phyloP scores from a whole-genome alignment of 306 rosid genomes.

The Betula pendula region DNA sequence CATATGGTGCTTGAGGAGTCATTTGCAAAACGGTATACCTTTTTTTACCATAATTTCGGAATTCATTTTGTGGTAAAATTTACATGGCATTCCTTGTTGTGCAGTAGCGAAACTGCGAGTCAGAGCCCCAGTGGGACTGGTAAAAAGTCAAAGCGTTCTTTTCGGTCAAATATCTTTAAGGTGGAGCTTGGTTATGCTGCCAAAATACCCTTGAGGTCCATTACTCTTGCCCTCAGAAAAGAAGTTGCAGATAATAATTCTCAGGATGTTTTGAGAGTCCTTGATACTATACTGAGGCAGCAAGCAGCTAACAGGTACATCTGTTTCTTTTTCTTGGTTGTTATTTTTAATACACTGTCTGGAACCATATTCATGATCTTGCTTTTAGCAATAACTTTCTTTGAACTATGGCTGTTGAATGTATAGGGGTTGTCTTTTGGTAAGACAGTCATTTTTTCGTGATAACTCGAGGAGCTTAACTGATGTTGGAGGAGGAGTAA shows the following conservation, averaged over 20 bases:
- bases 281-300: constrained; percentile 75
- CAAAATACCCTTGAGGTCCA: constrained; percentile 64
- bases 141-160: constrained; percentile 57
- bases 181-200: constrained; percentile 61
- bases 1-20: constrained; percentile 79
- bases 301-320: constrained; percentile 73
- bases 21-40: constrained; percentile 53
- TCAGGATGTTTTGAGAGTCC: constrained; percentile 79
- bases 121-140: constrained; percentile 42
- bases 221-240: constrained; percentile 50
- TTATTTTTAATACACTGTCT: constrained; percentile 5
- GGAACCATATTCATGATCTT: constrained; percentile 9
- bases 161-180: constrained; percentile 54
- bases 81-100: constrained; percentile 24
- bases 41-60: not conserved
- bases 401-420: constrained; percentile 33
- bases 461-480: constrained; percentile 59
- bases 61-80: constrained; percentile 24
- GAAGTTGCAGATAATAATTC: constrained; percentile 43
- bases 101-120: constrained; percentile 38
- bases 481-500: constrained; percentile 86
- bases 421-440: constrained; percentile 83
- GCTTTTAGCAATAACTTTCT: constrained; percentile 26
- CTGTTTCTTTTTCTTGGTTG: constrained; percentile 17
- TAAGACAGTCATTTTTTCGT: constrained; percentile 81